Evolutionary conservation across 306 rosid species (phyloP).

Genomic region (Amphicarpaea edgeworthii): DNA sequence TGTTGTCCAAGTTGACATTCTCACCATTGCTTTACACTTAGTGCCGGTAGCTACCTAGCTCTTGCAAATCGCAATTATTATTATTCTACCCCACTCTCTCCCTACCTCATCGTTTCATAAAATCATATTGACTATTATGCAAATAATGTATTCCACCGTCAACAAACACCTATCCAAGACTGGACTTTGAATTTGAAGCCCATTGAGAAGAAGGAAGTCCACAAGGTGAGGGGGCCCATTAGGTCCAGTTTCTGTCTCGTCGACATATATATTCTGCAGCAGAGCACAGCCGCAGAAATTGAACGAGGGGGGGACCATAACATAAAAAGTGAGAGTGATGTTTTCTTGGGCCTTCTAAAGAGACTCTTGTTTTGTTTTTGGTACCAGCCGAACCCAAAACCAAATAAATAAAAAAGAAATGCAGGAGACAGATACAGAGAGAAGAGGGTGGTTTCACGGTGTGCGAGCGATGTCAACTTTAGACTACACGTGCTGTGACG

Average conservation of each 20-base stretch:
- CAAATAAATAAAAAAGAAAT: neutral
- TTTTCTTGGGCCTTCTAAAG: constrained; percentile 18
- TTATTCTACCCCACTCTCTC: constrained; percentile 10
- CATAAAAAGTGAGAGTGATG: neutral
- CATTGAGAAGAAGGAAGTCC: neutral
- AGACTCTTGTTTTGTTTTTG: neutral
- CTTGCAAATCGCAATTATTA: neutral
- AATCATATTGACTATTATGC: neutral
- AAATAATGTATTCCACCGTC: neutral
- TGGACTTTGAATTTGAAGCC: neutral
- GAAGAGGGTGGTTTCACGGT: neutral
- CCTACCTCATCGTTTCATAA: neutral
- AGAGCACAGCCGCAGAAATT: constrained; percentile 9
- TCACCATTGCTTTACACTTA: neutral
- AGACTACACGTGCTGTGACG: constrained; percentile 44
- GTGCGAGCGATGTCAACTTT: neutral
- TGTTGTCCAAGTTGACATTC: constrained; percentile 5
- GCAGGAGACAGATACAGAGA: constrained; percentile 1
- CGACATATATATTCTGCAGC: neutral
- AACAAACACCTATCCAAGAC: too few species aligned
- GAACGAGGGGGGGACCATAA: constrained; percentile 12
- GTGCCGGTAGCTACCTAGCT: neutral
- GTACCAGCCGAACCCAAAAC: neutral
- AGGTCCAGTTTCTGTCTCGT: constrained; percentile 11
- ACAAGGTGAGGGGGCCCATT: neutral